A percentile compares a stretch with the other conserved stretches of the same genome.
Evolutionary conservation across 176 grass and related monocot genomes (phyloP).

Genomic region (Musa acuminata): DNA sequence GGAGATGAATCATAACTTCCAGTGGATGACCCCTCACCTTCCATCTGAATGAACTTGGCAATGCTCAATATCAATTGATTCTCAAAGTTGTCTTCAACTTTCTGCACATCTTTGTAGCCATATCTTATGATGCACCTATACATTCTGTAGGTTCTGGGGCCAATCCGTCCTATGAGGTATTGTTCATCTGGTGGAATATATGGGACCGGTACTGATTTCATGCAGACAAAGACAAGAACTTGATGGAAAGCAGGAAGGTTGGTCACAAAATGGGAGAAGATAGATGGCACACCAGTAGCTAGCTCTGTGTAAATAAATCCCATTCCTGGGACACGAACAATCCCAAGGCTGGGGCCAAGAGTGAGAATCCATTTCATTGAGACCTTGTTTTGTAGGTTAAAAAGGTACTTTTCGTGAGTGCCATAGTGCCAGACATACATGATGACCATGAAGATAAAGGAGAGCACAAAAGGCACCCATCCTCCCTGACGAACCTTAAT

Average conservation of each 20-base stretch:
- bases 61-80: constrained; percentile 83
- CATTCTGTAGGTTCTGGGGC: constrained; percentile 71
- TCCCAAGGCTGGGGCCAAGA: constrained; percentile 83
- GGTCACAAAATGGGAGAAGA: constrained; percentile 91
- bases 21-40: constrained; percentile 56
- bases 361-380: constrained; percentile 86
- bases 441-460: constrained; percentile 74
- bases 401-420: constrained; percentile 58
- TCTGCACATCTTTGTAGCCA: constrained; percentile 89
- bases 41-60: constrained; percentile 96
- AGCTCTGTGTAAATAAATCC: constrained; percentile 93
- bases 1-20: constrained; percentile 59
- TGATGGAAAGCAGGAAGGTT: constrained; percentile 97
- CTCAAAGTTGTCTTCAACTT: constrained; percentile 88
- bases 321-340: constrained; percentile 92
- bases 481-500: constrained; percentile 93
- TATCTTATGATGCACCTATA: constrained; percentile 90
- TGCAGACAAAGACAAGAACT: constrained; percentile 83
- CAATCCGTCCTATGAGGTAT: constrained; percentile 81
- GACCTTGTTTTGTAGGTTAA: constrained; percentile 94
- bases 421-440: constrained; percentile 99
- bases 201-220: constrained; percentile 85
- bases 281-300: constrained; percentile 79
- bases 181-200: constrained; percentile 68
- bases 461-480: constrained; percentile 77